These are phyloP conservation scores for Pisolithus albus DNA, from an alignment of 768 basidiomycete species.

Conservation along the genomic window DNA sequence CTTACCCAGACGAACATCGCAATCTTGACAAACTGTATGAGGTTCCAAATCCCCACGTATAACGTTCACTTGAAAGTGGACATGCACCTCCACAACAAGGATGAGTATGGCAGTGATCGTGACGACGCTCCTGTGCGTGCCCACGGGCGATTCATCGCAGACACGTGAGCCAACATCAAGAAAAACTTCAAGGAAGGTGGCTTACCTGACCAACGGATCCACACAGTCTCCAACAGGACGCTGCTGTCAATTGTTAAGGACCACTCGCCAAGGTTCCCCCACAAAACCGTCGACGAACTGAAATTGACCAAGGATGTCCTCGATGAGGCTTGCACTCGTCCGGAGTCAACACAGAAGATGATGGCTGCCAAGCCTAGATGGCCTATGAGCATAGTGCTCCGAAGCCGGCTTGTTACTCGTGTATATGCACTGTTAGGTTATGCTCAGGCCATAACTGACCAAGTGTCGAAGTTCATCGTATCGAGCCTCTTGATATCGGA, in stretches of 20 bases:
- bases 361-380: neutral
- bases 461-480: too few relatives aligned
- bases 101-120: constrained; percentile 4
- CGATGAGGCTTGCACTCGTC: constrained; percentile 7
- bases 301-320: too few relatives aligned
- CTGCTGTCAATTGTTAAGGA: constrained; percentile 9
- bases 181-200: constrained; percentile 10
- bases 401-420: too few relatives aligned
- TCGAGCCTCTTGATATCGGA: too few relatives aligned
- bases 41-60: constrained; percentile 10
- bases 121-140: neutral
- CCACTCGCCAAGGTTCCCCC: neutral
- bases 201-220: constrained; percentile 17
- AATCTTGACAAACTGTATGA: constrained; percentile 9
- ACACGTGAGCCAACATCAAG: constrained; percentile 12
- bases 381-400: too few relatives aligned
- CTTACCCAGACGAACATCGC: constrained; percentile 11
- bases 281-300: too few relatives aligned
- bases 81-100: constrained; percentile 8
- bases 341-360: neutral
- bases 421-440: too few relatives aligned
- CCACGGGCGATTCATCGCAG: constrained; percentile 10
- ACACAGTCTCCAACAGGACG: constrained; percentile 14
- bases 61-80: constrained; percentile 17
- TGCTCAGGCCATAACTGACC: too few relatives aligned